These are phyloP conservation scores for Cinnamomum micranthum DNA, from an alignment of 164 flowering plant genomes.

Conservation along the genomic window DNA sequence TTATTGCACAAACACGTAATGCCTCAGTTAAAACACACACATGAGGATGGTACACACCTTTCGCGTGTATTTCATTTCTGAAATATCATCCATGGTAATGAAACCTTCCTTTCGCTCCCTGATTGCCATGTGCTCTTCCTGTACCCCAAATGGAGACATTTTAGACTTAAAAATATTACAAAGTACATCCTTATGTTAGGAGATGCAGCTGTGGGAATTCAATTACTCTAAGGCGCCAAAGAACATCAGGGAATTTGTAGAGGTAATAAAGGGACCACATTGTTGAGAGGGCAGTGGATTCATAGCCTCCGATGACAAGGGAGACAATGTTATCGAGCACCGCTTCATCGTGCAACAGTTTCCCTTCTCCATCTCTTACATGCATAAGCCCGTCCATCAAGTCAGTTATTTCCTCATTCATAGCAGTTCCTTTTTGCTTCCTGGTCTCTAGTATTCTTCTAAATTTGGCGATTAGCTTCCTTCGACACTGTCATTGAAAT, in stretches of 20 bases:
- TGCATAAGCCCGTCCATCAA: slow-evolving; percentile 51
- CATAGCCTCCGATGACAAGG: slow-evolving; percentile 40
- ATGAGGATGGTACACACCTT: not conserved
- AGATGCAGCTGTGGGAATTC: not conserved
- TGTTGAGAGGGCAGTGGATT: slow-evolving; percentile 38
- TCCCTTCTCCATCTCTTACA: slow-evolving; percentile 42
- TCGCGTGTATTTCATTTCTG: slow-evolving; percentile 36
- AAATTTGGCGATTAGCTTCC: slow-evolving; percentile 29
- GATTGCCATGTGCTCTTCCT: slow-evolving; percentile 44
- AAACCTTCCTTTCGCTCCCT: slow-evolving; percentile 27
- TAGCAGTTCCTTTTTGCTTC: slow-evolving; percentile 13
- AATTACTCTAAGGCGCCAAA: slow-evolving; percentile 38
- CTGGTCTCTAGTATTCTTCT: slow-evolving; percentile 38
- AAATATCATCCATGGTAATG: slow-evolving; percentile 37
- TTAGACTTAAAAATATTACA: not conserved
- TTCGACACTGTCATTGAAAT: slow-evolving; percentile 36
- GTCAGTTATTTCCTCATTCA: slow-evolving; percentile 18
- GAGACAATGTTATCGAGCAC: slow-evolving; percentile 46
- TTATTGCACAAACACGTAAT: not conserved
- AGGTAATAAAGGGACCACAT: slow-evolving; percentile 56
- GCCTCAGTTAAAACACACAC: too few relatives aligned
- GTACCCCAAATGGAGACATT: not conserved
- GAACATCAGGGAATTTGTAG: slow-evolving; percentile 49
- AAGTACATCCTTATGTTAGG: not conserved
- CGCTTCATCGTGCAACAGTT: slow-evolving; percentile 35